Conservation (phyloP, 371 early-diverging fungal genomes). For the Dichotomocladium elegans region DNA sequence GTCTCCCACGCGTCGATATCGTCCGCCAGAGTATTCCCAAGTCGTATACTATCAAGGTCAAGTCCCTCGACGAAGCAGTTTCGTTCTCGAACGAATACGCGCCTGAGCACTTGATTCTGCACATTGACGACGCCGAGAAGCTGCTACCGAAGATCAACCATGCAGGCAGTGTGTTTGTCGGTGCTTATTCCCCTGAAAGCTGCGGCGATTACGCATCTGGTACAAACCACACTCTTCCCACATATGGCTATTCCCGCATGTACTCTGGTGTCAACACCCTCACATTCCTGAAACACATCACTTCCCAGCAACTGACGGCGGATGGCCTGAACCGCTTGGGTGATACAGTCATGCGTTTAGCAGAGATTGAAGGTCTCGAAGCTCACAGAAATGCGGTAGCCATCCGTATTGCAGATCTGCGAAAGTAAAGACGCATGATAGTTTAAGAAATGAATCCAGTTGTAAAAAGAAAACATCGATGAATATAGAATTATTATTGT, state of each 20-base stretch:
- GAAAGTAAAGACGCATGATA: no score
- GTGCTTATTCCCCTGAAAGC: slow-evolving; percentile 93
- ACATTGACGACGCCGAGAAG: slow-evolving; percentile 71
- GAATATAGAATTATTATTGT: no score
- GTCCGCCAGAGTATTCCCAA: slow-evolving; percentile 86
- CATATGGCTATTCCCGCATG: slow-evolving; percentile 96
- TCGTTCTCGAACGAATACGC: slow-evolving; percentile 92
- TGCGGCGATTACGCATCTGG: slow-evolving; percentile 99
- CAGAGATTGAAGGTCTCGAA: slow-evolving; percentile 92
- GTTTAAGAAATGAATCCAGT: no score
- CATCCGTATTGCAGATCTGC: slow-evolving; percentile 72
- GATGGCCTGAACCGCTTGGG: slow-evolving; percentile 87
- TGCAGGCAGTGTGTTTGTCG: slow-evolving; percentile 97
- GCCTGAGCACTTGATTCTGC: slow-evolving; percentile 96
- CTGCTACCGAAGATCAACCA: slow-evolving; percentile 68
- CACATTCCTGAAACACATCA: slow-evolving; percentile 95
- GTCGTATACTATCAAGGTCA: slow-evolving; percentile 68
- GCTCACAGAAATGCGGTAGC: slow-evolving; percentile 96
- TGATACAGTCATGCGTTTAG: slow-evolving; percentile 87
- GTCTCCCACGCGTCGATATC: slow-evolving; percentile 87
- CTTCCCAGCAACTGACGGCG: slow-evolving; percentile 84
- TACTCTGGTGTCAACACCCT: slow-evolving; percentile 95
- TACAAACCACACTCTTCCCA: slow-evolving; percentile 98
- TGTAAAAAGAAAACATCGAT: no score
- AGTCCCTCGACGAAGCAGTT: slow-evolving; percentile 75